phyloP scores from a whole-genome alignment of 2,329 filamentous ascomycete species.

The Allantophomopsis cytisporea region DNA sequence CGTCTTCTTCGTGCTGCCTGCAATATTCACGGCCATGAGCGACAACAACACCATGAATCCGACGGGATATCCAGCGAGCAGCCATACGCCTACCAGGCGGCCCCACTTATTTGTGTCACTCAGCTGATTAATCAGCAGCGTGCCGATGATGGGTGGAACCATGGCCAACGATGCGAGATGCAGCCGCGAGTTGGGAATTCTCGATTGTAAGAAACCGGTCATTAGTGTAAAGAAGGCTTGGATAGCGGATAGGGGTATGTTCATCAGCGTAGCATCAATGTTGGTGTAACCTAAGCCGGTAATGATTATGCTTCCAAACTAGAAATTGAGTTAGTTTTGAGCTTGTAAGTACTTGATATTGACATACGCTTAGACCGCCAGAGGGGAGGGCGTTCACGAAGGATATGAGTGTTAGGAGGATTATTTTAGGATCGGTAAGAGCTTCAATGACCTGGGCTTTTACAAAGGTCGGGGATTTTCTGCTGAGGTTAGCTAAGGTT shows the following conservation, averaged over 20 bases:
- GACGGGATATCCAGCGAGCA: constrained; percentile 16
- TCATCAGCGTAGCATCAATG: constrained; percentile 24
- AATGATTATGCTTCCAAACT: constrained; percentile 23
- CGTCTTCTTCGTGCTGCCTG: constrained; percentile 62
- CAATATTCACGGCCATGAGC: constrained; percentile 47
- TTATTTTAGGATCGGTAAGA: constrained; percentile 4
- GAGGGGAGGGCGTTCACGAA: constrained; percentile 10
- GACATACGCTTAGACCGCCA: constrained; percentile 4
- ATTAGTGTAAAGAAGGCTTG: constrained; percentile 9
- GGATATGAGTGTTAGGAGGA: constrained; percentile 6
- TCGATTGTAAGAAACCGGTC: constrained; percentile 6
- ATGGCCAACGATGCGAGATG: constrained; percentile 16
- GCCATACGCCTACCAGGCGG: constrained; percentile 17
- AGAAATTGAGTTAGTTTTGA: background rate
- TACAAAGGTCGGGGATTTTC: constrained; percentile 3
- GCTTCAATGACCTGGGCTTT: constrained; percentile 10
- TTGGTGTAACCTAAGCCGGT: constrained; percentile 21
- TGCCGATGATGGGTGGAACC: constrained; percentile 19
- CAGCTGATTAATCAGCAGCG: constrained; percentile 17
- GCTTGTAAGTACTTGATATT: background rate
- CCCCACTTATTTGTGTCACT: constrained; percentile 15
- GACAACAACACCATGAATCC: constrained; percentile 23
- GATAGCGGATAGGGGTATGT: constrained; percentile 32
- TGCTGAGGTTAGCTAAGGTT: too few relatives aligned
- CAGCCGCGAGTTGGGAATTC: constrained; percentile 13